Conservation (phyloP, 2,329 filamentous ascomycete species). For the Tricladium varicosporioides region DNA sequence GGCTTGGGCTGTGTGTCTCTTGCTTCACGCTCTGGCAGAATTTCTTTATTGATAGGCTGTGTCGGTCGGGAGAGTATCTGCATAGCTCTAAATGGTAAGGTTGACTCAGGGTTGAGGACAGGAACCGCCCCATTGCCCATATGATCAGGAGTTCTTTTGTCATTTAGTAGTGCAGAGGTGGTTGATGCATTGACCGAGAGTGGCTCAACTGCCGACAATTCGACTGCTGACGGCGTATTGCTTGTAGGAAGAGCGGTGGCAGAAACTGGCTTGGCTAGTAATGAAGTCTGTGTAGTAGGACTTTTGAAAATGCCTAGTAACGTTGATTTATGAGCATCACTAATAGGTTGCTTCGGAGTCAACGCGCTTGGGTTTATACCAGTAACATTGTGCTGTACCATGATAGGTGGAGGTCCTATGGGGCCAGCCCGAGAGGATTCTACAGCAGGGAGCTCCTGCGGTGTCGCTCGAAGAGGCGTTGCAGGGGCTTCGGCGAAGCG, state of each 20-base stretch:
- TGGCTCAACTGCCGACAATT: constrained; percentile 33
- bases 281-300: constrained; percentile 21
- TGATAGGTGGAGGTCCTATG: constrained; percentile 4
- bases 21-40: constrained; percentile 1
- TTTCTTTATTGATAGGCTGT: constrained; percentile 19
- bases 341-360: constrained; percentile 23
- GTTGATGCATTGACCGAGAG: constrained; percentile 21
- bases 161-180: constrained; percentile 19
- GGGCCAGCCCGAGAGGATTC: constrained; percentile 17
- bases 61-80: constrained; percentile 29
- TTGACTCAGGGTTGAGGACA: constrained; percentile 26
- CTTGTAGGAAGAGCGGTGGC: constrained; percentile 26
- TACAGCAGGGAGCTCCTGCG: constrained; percentile 31
- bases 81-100: constrained; percentile 29
- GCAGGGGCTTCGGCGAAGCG: constrained; percentile 13
- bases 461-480: constrained; percentile 8
- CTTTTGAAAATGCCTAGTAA: constrained; percentile 33
- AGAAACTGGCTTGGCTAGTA: constrained; percentile 11
- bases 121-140: constrained; percentile 17
- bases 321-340: constrained; percentile 29
- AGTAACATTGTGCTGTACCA: constrained; percentile 9
- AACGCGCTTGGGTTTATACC: constrained; percentile 13
- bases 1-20: constrained; percentile 3
- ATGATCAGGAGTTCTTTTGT: constrained; percentile 22
- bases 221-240: constrained; percentile 30